Percentiles rank a stretch among this genome's conserved stretches.
Evolutionary conservation across 768 basidiomycete genomes (phyloP).

Genomic region (Rhizopogon roseolus): DNA sequence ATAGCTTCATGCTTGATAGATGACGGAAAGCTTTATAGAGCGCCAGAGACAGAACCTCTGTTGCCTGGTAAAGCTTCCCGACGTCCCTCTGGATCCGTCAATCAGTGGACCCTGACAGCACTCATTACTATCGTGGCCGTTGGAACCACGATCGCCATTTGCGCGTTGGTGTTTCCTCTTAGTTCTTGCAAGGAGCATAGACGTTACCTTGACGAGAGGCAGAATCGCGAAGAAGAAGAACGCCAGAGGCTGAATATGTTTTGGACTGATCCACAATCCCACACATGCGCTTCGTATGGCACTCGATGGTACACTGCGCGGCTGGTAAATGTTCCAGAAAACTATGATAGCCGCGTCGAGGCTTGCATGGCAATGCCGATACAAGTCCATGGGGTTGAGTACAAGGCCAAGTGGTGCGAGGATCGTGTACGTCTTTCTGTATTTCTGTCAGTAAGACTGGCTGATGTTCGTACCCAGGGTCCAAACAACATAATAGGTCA

Average conservation of each 20-base stretch:
- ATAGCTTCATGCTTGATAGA: too few relatives aligned
- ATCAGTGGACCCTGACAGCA: too few relatives aligned
- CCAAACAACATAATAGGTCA: slow-evolving; percentile 16
- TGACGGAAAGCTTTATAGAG: too few relatives aligned
- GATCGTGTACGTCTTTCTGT: slow-evolving; percentile 10
- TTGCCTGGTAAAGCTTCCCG: too few relatives aligned
- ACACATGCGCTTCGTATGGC: slow-evolving; percentile 23
- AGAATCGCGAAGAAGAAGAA: slow-evolving; percentile 13
- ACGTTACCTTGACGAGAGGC: slow-evolving; percentile 11
- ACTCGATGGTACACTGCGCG: slow-evolving; percentile 25
- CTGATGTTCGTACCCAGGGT: slow-evolving; percentile 10
- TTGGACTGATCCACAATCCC: slow-evolving; percentile 14
- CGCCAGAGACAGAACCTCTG: too few relatives aligned
- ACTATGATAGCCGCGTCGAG: slow-evolving; percentile 15
- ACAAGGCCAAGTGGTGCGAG: slow-evolving; percentile 17
- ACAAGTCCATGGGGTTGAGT: slow-evolving; percentile 15
- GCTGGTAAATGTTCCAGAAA: slow-evolving; percentile 21
- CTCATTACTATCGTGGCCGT: too few relatives aligned
- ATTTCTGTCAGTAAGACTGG: not conserved
- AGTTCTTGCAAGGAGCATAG: slow-evolving; percentile 6
- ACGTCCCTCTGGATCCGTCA: too few relatives aligned
- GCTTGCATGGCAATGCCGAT: slow-evolving; percentile 19
- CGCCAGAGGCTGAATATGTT: slow-evolving; percentile 15
- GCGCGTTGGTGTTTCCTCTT: too few relatives aligned
- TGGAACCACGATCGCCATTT: too few relatives aligned